Conservation (phyloP, 1,139 yeast species). For the Suhomyces yuchorum region DNA sequence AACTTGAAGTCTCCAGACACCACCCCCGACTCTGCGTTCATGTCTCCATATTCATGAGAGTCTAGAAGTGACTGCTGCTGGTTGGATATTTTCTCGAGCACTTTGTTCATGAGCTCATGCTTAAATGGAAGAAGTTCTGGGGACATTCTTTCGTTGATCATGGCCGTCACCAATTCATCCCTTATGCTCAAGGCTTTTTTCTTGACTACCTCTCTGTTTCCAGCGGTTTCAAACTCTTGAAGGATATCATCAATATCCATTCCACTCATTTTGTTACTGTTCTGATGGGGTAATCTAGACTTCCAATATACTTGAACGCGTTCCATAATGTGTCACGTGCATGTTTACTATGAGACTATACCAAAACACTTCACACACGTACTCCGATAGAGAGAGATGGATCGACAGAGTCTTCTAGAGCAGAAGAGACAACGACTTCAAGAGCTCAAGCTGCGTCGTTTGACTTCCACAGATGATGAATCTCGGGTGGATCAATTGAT, state of each 20-base stretch:
- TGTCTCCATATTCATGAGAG: constrained; percentile 50
- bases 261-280: constrained; percentile 8
- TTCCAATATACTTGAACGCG: not conserved
- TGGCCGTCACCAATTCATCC: constrained; percentile 55
- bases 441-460: constrained; percentile 40
- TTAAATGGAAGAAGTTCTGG: constrained; percentile 83
- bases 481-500: constrained; percentile 25
- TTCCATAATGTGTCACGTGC: not conserved
- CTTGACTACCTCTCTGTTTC: constrained; percentile 15
- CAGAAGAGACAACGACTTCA: constrained; percentile 46
- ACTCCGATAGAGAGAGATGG: constrained; percentile 22
- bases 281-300: not conserved
- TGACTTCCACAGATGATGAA: constrained; percentile 20
- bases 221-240: constrained; percentile 53
- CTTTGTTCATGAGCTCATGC: constrained; percentile 54
- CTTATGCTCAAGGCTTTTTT: constrained; percentile 20
- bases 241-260: constrained; percentile 72
- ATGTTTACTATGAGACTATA: not conserved
- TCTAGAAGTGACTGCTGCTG: constrained; percentile 78
- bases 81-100: constrained; percentile 58
- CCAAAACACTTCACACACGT: constrained; percentile 1
- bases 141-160: constrained; percentile 83
- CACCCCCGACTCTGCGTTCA: constrained; percentile 41
- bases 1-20: constrained; percentile 68
- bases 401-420: constrained; percentile 42